Evolutionary conservation across 495 filamentous ascomycete species (phyloP), one percentile per base, ranked within the genome.

Genomic region (Aspergillus affinis): DNA sequence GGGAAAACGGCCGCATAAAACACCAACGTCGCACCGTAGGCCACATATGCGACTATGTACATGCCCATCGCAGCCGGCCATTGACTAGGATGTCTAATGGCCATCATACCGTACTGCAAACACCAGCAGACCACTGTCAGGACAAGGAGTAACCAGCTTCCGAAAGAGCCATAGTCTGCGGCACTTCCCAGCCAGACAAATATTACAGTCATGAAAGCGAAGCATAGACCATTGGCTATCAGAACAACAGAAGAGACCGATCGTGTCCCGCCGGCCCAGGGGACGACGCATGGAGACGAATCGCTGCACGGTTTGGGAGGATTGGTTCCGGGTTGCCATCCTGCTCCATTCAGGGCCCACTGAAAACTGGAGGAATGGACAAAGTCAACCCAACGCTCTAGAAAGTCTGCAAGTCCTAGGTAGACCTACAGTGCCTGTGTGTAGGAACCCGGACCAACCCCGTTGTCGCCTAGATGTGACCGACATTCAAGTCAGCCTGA

Each of bases 1-100:
- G 80, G 80, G 44, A 82, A 82, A 0, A 80, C 66, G 13, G 80
- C 80, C 2, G 78, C 78, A 63, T 79, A 81, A 46, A 82, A 81
- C 0, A 81, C 78, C 18, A 82, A 59, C 0, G 76, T 81, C 12
- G 77, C 75, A 0, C 78, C 78, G 58, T 82, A 82, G 17, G 74
- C 64, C 26, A 82, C 69, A 58, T 81, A 81, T 8, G 78, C 65
- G 18, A 80, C 72, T 17, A 82, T 72, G 48, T 81, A 82, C 61
- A 82, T 54, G 5, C 69, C 73, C 78, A 81, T 82, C 1, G 75
- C 80, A 8, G 70, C 66, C 0, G 77, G 77, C 80, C 80, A 82
- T 60, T 82, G 78, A 29, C 58, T 73, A 1, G 78, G 74, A 30
- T 75, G 55, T 27, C 71, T 65, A 29, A 82, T 76, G 2, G 73